Base-by-base conservation (phyloP, 805 yeast species). In the Lachancea dasiensis region DNA sequence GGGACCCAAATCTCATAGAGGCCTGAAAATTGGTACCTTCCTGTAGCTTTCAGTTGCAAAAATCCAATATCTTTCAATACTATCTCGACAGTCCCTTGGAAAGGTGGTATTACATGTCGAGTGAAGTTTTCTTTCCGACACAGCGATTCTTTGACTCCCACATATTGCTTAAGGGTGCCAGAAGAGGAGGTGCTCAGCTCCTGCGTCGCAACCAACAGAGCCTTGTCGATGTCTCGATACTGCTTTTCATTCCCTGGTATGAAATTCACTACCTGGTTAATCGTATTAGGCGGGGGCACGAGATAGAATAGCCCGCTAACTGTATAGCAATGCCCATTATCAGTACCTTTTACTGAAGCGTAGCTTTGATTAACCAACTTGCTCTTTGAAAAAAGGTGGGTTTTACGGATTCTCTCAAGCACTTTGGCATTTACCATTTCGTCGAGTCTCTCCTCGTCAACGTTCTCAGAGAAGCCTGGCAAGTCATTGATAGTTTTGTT, bases 41-140 rank as follows among this genome's bases (percentile, higher is more conserved):
- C 82, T 0, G 84, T 78, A 2, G 87, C 80, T 5, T 67, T 69
- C 11, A 83, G 54, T 25, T 75, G 71, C 2, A 82, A 44, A 47
- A 70, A 78, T 0, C 92, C 92, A n/a, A 78, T 53, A 43, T 77
- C 77, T 36, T 73, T 75, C 7, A 83, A 47, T 2, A 83, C 81
- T 19, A 83, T 49, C 49, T 83, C 94, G 7, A 83, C 61, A 4
- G 72, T 54, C 0, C 90, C 90, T 41, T 60, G 64, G 48, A 82
- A 82, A n/a, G 86, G 84, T 0, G 92, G 90, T 3, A 83, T 65
- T 2, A 73, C 64, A 44, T 69, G 79, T 40, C 75, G 60, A 1
- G 52, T 59, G 45, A 68, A 50, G 2, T 62, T 52, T 1, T 54
- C 47, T 26, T 41, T 46, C 16, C 45, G 28, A 21, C 51, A 40